A percentile compares a stretch with the other conserved stretches of the same genome.
Evolutionary conservation across 83 land plant species (phyloP).

Genomic region (Diphasiastrum complanatum): DNA sequence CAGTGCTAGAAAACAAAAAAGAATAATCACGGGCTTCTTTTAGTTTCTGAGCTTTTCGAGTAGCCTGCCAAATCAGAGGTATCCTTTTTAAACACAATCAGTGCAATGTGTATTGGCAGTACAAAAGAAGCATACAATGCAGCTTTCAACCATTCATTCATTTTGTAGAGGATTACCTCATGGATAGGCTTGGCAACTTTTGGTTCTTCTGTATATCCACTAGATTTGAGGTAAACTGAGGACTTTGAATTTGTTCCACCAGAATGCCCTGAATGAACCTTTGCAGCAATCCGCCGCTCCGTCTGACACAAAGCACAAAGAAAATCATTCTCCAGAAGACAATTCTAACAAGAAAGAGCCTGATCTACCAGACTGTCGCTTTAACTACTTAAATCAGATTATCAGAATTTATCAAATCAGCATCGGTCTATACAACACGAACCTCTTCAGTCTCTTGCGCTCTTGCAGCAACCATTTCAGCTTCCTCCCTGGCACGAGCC

Average conservation of each 20-base stretch:
- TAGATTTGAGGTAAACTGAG: neutral
- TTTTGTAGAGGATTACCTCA: neutral
- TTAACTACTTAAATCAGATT: neutral
- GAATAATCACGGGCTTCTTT: conserved; percentile 80
- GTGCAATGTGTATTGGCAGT: neutral
- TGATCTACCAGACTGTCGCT: no score
- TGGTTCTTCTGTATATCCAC: neutral
- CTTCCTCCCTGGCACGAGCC: conserved; percentile 55
- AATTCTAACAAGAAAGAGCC: neutral
- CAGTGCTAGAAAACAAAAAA: conserved; percentile 70
- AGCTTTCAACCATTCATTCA: neutral
- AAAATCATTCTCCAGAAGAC: neutral
- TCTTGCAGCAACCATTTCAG: conserved; percentile 32
- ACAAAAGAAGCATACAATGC: neutral
- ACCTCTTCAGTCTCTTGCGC: conserved; percentile 15
- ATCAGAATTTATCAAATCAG: neutral
- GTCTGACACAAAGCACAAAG: neutral
- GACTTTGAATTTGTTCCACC: no score
- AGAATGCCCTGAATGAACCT: no score
- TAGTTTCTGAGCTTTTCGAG: conserved; percentile 46
- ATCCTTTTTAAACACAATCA: neutral
- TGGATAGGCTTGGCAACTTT: conserved; percentile 11
- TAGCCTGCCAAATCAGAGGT: conserved; percentile 32
- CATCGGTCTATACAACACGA: conserved; percentile 7
- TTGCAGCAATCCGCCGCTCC: neutral